Evolutionary conservation across 23 red algal genomes (phyloP), one percentile per base, ranked within the genome.

Genomic region (Gracilaria vermiculophylla): DNA sequence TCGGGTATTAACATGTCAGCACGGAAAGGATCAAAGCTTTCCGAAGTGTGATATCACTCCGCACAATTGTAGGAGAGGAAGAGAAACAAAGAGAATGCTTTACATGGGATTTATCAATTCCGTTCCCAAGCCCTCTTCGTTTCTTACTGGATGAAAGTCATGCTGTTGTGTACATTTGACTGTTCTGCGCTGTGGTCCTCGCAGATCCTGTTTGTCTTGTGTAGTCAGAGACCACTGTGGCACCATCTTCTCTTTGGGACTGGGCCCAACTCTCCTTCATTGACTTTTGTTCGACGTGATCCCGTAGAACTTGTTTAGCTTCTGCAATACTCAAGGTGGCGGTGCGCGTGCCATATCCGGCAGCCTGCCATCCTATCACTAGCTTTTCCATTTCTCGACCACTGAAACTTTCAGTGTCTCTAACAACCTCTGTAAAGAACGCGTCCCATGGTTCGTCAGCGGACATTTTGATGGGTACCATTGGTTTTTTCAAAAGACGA

Each of bases 331-430:
- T 74, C 29, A 95, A 67, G 3, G 44, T 21, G 7, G 92, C 82
- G 29, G 62, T 31, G 24, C 41, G 80, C 9, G 75, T 75, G 23
- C 75, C 92, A 33, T 89, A 95, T 5, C 77, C 92, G 2, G 92
- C 92, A 0, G 80, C 82, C 34, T 95, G 92, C 92, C 83, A 89
- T 13, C 85, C 92, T 76, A 95, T 89, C 21, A 90, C 83, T 21
- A 95, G 71, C 71, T 95, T 95, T 54, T 87, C 83, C 78, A 95
- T 89, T 53, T 95, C 92, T 23, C 92, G 85, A 29, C 92, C 92
- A 83, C 80, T 87, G 34, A 89, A 89, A 29, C 54, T 31, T 14
- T 95, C 92, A 24, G 77, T 89, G 34, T 60, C 52, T 16, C 44
- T 52, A 0, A 87, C 85, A 54, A 69, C 92, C 49, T 81, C 77